Percentiles rank a stretch among this genome's conserved stretches.
These are phyloP conservation scores for Penicillium cinerascens DNA, from an alignment of 495 filamentous ascomycete genomes.

Conservation along the genomic window DNA sequence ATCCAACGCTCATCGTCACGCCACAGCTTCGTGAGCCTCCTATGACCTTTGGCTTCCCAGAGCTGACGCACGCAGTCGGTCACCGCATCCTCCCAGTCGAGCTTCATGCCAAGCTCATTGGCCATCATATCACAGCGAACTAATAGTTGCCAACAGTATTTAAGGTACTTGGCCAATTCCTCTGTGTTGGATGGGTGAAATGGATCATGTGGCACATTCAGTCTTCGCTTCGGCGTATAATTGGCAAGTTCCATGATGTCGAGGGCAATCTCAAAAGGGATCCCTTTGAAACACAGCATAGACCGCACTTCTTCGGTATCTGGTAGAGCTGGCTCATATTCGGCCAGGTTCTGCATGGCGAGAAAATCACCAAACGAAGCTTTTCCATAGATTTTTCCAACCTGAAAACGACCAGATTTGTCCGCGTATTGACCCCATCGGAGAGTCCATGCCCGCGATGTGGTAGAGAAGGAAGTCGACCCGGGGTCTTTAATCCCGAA, in stretches of 20 bases:
- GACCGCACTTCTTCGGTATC: neutral
- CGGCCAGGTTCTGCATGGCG: neutral
- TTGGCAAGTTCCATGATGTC: slow-evolving; percentile 13
- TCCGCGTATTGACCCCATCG: neutral
- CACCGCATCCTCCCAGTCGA: neutral
- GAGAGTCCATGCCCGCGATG: neutral
- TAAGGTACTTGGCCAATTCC: slow-evolving; percentile 12
- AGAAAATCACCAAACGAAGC: slow-evolving; percentile 11
- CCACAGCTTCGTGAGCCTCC: neutral
- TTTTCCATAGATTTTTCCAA: neutral
- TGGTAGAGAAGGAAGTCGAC: neutral
- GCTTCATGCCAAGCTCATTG: slow-evolving; percentile 6
- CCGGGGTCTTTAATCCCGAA: slow-evolving; percentile 1
- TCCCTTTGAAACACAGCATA: slow-evolving; percentile 3
- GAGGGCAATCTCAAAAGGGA: slow-evolving; percentile 15
- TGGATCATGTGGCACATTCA: slow-evolving; percentile 16
- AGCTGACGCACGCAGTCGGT: neutral
- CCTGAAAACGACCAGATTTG: neutral
- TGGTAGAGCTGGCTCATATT: neutral
- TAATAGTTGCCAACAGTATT: slow-evolving; percentile 18
- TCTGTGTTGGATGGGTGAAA: slow-evolving; percentile 15
- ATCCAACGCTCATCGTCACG: neutral
- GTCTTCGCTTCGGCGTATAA: slow-evolving; percentile 4
- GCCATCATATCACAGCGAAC: slow-evolving; percentile 24
- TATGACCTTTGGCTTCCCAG: neutral